These are phyloP conservation scores for Phaeoacremonium minimum DNA, from an alignment of 2,329 filamentous ascomycete genomes.

Conservation along the genomic window DNA sequence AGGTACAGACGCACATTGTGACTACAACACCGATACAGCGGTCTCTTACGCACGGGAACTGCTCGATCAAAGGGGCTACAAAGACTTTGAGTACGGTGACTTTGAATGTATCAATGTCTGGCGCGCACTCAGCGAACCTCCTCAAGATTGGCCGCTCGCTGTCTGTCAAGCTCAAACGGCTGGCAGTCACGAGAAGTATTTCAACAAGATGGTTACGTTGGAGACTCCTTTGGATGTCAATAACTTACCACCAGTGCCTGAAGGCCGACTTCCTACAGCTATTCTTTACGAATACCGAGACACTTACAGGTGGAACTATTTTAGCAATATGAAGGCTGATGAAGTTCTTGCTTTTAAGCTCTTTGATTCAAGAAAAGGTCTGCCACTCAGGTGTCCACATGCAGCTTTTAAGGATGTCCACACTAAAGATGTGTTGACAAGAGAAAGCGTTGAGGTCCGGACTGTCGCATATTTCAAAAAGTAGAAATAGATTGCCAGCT, in stretches of 20 bases:
- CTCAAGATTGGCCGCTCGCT: not conserved
- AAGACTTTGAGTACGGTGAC: not conserved
- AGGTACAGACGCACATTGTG: not conserved
- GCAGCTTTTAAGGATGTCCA: not conserved
- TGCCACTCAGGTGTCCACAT: not conserved
- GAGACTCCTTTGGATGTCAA: not conserved
- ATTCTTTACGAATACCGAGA: conserved; percentile 34
- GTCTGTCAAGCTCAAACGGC: conserved; percentile 15
- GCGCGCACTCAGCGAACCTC: not conserved
- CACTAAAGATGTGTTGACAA: no score
- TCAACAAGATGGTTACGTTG: not conserved
- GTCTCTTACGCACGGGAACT: not conserved
- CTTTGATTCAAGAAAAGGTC: not conserved
- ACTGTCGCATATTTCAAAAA: not conserved
- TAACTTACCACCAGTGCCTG: not conserved
- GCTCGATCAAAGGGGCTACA: not conserved
- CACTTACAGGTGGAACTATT: conserved; percentile 30
- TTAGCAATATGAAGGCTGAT: not conserved
- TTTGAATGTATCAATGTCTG: not conserved
- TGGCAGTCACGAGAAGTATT: conserved; percentile 16
- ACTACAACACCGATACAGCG: not conserved
- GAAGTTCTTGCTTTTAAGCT: not conserved
- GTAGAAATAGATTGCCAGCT: no score
- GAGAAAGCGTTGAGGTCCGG: not conserved
- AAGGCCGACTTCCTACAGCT: not conserved